A percentile compares a stretch with the other conserved stretches of the same genome.
phyloP scores from a whole-genome alignment of 2,329 filamentous ascomycete genomes.

The Stagonosporopsis chrysanthemi region DNA sequence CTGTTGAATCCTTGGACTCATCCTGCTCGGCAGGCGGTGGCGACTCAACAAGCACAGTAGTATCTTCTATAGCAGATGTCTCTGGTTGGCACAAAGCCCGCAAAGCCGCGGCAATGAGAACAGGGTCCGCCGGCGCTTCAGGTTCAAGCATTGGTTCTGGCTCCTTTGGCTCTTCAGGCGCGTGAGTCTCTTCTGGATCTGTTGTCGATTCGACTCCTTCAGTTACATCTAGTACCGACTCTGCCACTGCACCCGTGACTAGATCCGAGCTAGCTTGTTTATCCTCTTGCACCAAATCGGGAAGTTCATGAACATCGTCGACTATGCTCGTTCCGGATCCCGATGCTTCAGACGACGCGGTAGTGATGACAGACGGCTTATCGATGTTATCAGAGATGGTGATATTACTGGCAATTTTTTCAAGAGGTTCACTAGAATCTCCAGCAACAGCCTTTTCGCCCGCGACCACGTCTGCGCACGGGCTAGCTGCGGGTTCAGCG shows the following conservation, averaged over 20 bases:
- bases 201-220: background rate
- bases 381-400: background rate
- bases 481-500: background rate
- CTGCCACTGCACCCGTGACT: background rate
- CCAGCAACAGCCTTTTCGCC: background rate
- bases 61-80: background rate
- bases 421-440: background rate
- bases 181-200: background rate
- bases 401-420: background rate
- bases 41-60: background rate
- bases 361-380: background rate
- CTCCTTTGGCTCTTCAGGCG: background rate
- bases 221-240: background rate
- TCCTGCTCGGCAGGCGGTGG: background rate
- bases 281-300: background rate
- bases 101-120: slow-evolving; percentile 10
- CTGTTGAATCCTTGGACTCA: background rate
- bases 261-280: background rate
- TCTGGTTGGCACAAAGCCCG: slow-evolving; percentile 8
- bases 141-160: slow-evolving; percentile 4
- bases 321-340: background rate
- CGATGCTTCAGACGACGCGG: background rate
- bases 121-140: slow-evolving; percentile 10
- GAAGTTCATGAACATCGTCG: background rate
- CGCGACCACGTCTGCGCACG: background rate